Evolutionary conservation across 140 eudicot species (phyloP).

Genomic region (Oenanthe javanica): DNA sequence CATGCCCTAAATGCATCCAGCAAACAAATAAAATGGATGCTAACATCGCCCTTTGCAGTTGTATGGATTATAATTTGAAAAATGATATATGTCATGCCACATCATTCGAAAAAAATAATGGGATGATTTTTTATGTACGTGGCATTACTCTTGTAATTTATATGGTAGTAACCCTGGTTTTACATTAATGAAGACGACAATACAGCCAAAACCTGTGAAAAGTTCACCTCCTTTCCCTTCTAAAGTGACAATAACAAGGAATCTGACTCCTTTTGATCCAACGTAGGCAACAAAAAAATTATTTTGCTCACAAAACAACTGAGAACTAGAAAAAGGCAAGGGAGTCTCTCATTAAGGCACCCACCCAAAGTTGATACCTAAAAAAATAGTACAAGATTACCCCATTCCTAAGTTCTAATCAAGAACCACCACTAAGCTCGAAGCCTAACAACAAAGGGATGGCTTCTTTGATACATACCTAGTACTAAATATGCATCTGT

Average conservation of each 20-base stretch:
- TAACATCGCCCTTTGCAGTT: neutral
- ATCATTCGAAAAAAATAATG: no score
- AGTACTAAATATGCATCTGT: no score
- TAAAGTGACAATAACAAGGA: slow-evolving; percentile 8
- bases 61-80: neutral
- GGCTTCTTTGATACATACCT: neutral
- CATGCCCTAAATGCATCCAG: neutral
- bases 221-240: neutral
- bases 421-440: neutral
- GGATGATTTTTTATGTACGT: no score
- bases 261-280: neutral
- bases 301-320: neutral
- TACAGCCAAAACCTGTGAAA: neutral
- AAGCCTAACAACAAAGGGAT: neutral
- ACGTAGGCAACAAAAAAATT: neutral
- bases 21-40: neutral
- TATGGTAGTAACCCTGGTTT: neutral
- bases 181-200: neutral
- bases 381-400: neutral
- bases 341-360: neutral
- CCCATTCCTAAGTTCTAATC: neutral
- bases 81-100: no score
- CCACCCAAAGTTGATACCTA: neutral
- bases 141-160: no score
- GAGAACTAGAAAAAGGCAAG: neutral